phyloP scores from a whole-genome alignment of 805 yeast species.

The Kluyveromyces dobzhanskii region DNA sequence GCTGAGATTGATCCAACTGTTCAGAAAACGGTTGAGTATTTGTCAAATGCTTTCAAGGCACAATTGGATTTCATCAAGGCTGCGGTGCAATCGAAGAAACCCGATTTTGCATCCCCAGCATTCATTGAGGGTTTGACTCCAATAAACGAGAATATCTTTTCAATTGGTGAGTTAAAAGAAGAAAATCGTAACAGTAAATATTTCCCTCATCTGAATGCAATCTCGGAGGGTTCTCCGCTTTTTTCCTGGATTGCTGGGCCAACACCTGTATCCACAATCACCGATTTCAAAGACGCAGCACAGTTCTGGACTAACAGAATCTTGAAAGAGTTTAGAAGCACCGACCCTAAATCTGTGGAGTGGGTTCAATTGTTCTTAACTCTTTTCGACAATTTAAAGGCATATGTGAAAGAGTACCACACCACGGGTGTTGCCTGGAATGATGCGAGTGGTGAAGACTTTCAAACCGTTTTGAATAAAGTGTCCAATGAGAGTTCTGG shows the following conservation, averaged over 20 bases:
- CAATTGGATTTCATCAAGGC: slow-evolving; percentile 54
- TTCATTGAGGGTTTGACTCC: slow-evolving; percentile 58
- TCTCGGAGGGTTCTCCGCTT: slow-evolving; percentile 84
- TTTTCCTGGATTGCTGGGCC: slow-evolving; percentile 82
- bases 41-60: slow-evolving; percentile 44
- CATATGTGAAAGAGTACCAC: slow-evolving; percentile 69
- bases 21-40: slow-evolving; percentile 37
- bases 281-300: slow-evolving; percentile 83
- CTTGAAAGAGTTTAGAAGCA: slow-evolving; percentile 72
- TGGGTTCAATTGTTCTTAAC: slow-evolving; percentile 70
- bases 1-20: slow-evolving; percentile 40
- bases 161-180: slow-evolving; percentile 62
- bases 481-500: slow-evolving; percentile 12
- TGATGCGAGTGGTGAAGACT: slow-evolving; percentile 45
- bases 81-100: slow-evolving; percentile 55
- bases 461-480: slow-evolving; percentile 40
- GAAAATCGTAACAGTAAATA: slow-evolving; percentile 57
- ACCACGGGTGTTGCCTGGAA: slow-evolving; percentile 84
- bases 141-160: slow-evolving; percentile 49
- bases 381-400: slow-evolving; percentile 61
- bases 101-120: slow-evolving; percentile 46
- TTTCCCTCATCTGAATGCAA: slow-evolving; percentile 67
- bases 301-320: slow-evolving; percentile 93
- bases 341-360: slow-evolving; percentile 57
- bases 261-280: slow-evolving; percentile 66